Evolutionary conservation across 2,329 filamentous ascomycete genomes (phyloP).

Genomic region (Hymenoscyphus linearis): DNA sequence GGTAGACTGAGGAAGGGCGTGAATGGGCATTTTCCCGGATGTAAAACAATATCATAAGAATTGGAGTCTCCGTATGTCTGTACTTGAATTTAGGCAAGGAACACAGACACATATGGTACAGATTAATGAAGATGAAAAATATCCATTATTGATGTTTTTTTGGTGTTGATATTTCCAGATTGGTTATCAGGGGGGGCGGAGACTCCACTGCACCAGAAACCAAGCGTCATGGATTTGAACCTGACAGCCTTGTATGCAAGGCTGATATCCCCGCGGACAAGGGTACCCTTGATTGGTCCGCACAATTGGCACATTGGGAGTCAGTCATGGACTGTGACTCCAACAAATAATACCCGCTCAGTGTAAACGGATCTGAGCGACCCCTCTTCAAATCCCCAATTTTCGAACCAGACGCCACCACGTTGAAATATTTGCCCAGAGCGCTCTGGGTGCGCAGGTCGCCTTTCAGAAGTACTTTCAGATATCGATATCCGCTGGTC

Average conservation of each 20-base stretch:
- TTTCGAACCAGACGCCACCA: slow-evolving; percentile 26
- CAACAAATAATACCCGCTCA: not conserved
- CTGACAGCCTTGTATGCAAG: not conserved
- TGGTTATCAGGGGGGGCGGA: slow-evolving; percentile 16
- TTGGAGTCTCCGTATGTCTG: not conserved
- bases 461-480: slow-evolving; percentile 41
- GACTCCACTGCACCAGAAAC: not conserved
- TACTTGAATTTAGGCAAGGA: not conserved
- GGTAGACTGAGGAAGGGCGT: slow-evolving; percentile 43
- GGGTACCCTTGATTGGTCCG: not conserved
- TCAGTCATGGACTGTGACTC: not conserved
- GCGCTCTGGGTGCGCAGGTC: slow-evolving; percentile 54
- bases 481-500: slow-evolving; percentile 37
- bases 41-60: not conserved
- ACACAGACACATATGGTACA: not conserved
- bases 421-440: slow-evolving; percentile 47
- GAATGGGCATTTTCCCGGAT: slow-evolving; percentile 34
- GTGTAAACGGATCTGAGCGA: slow-evolving; percentile 3
- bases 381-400: slow-evolving; percentile 13
- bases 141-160: not conserved
- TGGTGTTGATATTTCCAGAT: slow-evolving; percentile 14
- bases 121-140: not conserved
- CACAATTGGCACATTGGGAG: not conserved
- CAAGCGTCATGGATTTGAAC: not conserved
- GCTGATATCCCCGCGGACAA: not conserved